These are phyloP conservation scores for Neospermospora avenae DNA, from an alignment of 2,329 filamentous ascomycete genomes.

Conservation along the genomic window DNA sequence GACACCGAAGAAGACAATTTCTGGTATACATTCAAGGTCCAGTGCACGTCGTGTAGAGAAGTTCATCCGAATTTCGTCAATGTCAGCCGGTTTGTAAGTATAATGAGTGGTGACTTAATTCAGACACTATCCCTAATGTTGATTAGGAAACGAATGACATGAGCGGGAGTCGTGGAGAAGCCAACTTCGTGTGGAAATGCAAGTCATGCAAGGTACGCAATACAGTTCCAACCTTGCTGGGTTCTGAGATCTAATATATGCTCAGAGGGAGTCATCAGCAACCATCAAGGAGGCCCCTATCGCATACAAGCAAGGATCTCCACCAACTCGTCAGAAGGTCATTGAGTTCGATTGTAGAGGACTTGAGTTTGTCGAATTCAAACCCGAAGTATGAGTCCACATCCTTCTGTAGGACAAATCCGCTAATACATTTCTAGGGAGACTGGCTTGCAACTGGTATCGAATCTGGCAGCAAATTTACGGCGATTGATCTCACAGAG, in stretches of 20 bases:
- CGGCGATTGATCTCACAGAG: slow-evolving; percentile 75
- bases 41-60: slow-evolving; percentile 97
- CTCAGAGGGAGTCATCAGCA: slow-evolving; percentile 77
- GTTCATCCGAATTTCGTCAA: slow-evolving; percentile 82
- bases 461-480: slow-evolving; percentile 80
- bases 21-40: slow-evolving; percentile 96
- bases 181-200: slow-evolving; percentile 99
- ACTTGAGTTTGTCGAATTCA: slow-evolving; percentile 87
- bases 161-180: slow-evolving; percentile 89
- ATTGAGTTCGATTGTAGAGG: slow-evolving; percentile 93
- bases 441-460: slow-evolving; percentile 83
- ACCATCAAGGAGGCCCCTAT: slow-evolving; percentile 73
- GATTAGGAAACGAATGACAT: slow-evolving; percentile 81
- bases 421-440: slow-evolving; percentile 51
- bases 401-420: neutral
- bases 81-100: slow-evolving; percentile 76
- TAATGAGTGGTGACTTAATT: neutral
- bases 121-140: neutral
- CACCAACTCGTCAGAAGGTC: slow-evolving; percentile 73
- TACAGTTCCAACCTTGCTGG: neutral
- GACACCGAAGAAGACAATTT: slow-evolving; percentile 82
- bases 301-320: slow-evolving; percentile 67
- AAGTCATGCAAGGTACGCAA: slow-evolving; percentile 89
- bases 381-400: slow-evolving; percentile 65
- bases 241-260: neutral